Conservation (phyloP, 2,329 filamentous ascomycete species). For the Sodiomyces alkalinus region DNA sequence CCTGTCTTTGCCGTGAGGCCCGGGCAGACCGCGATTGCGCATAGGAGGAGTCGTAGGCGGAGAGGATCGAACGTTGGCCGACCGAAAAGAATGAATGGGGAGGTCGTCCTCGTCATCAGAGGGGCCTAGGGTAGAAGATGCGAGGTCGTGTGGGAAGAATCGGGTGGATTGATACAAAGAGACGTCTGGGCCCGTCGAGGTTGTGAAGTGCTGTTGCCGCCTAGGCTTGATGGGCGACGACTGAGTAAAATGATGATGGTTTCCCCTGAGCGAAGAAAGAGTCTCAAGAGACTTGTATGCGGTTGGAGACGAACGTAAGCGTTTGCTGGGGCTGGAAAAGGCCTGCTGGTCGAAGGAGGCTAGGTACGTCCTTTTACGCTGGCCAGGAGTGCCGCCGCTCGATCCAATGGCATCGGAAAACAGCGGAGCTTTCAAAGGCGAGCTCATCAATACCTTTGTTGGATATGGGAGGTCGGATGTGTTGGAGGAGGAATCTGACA, state of each 20-base stretch:
- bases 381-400: constrained; percentile 50
- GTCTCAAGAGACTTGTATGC: constrained; percentile 39
- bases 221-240: constrained; percentile 75
- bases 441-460: constrained; percentile 58
- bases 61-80: constrained; percentile 54
- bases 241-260: constrained; percentile 57
- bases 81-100: constrained; percentile 58
- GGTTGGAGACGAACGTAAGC: constrained; percentile 52
- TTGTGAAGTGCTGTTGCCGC: constrained; percentile 61
- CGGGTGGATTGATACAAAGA: constrained; percentile 65
- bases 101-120: constrained; percentile 72
- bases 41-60: constrained; percentile 73
- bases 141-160: constrained; percentile 48
- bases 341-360: constrained; percentile 39
- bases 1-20: constrained; percentile 32
- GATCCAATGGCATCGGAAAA: constrained; percentile 73
- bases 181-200: constrained; percentile 52
- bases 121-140: constrained; percentile 44
- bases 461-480: constrained; percentile 64
- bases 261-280: constrained; percentile 14
- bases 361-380: constrained; percentile 48
- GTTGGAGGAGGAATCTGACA: constrained; percentile 78
- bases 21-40: constrained; percentile 33
- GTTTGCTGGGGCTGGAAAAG: constrained; percentile 46
- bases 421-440: constrained; percentile 65